These are phyloP conservation scores for Jaltomata sinuosa DNA, from an alignment of 257 asterid species.

Conservation along the genomic window DNA sequence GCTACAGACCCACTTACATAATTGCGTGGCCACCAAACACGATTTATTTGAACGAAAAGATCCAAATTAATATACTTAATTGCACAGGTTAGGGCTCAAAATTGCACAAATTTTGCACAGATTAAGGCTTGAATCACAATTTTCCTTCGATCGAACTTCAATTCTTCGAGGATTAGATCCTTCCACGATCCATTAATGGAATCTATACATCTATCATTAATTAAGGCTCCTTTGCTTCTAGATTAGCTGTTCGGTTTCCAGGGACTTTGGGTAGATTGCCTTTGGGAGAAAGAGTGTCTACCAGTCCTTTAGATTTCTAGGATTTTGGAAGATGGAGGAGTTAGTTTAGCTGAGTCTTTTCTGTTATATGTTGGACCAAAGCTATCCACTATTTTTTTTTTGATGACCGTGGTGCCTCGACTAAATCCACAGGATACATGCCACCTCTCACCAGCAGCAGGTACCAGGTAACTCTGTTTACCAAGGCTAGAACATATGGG, in stretches of 20 bases:
- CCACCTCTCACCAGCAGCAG: too few relatives aligned
- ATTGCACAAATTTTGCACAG: not conserved
- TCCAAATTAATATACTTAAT: not conserved
- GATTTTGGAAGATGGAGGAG: not conserved
- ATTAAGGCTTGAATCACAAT: not conserved
- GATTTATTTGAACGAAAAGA: rapidly evolving
- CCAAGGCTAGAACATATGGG: too few relatives aligned
- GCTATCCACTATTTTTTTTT: too few relatives aligned
- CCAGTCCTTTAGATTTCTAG: not conserved
- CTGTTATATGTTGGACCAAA: not conserved
- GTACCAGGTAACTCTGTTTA: too few relatives aligned
- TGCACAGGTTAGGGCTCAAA: too few relatives aligned
- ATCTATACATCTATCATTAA: not conserved
- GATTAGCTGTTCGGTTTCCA: not conserved
- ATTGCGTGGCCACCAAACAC: not conserved
- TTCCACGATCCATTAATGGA: not conserved
- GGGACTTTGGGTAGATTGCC: not conserved
- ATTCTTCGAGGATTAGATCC: not conserved
- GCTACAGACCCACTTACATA: not conserved
- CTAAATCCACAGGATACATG: too few relatives aligned
- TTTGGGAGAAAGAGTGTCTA: not conserved
- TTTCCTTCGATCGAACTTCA: not conserved
- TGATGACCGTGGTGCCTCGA: too few relatives aligned
- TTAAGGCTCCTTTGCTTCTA: not conserved
- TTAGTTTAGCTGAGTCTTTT: not conserved